Conservation (phyloP, 441 rosid species). For the Erysimum pusillum region DNA sequence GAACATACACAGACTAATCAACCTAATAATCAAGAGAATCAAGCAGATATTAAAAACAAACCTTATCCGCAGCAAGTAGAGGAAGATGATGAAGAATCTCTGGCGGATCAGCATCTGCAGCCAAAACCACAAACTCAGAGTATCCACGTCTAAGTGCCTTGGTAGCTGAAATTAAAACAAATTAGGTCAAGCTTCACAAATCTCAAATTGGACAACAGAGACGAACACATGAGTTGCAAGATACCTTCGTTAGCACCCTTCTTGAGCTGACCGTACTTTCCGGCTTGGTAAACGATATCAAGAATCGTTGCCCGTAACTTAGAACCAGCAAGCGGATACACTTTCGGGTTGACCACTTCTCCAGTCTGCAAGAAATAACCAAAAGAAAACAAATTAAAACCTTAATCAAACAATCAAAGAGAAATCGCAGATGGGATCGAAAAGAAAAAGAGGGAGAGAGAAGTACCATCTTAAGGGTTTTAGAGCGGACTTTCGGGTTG, state of each 20-base stretch:
- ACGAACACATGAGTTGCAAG: not conserved
- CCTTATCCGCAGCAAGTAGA: slow-evolving; percentile 93
- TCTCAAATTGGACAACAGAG: not conserved
- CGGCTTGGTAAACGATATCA: slow-evolving; percentile 96
- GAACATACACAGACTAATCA: not conserved
- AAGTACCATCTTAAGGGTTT: slow-evolving; percentile 45
- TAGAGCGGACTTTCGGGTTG: slow-evolving; percentile 63
- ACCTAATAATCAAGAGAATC: not conserved
- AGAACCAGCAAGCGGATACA: slow-evolving; percentile 90
- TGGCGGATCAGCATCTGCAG: slow-evolving; percentile 89
- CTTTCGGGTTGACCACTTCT: slow-evolving; percentile 86
- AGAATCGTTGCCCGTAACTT: slow-evolving; percentile 77
- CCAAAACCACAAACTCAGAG: slow-evolving; percentile 95
- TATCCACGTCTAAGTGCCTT: slow-evolving; percentile 93
- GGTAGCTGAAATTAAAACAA: slow-evolving; percentile 60
- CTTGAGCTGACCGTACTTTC: slow-evolving; percentile 93
- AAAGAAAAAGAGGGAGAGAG: not conserved
- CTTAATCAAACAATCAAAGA: not conserved
- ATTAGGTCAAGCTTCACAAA: slow-evolving; percentile 15
- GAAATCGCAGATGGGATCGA: not conserved
- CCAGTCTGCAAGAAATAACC: slow-evolving; percentile 60
- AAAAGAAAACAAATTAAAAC: not conserved
- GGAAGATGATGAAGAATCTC: slow-evolving; percentile 96
- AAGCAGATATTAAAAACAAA: slow-evolving; percentile 37
- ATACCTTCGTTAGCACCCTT: slow-evolving; percentile 97